These are phyloP conservation scores for Phytophthora melonis DNA, from an alignment of 352 stramenopile species.

Conservation along the genomic window DNA sequence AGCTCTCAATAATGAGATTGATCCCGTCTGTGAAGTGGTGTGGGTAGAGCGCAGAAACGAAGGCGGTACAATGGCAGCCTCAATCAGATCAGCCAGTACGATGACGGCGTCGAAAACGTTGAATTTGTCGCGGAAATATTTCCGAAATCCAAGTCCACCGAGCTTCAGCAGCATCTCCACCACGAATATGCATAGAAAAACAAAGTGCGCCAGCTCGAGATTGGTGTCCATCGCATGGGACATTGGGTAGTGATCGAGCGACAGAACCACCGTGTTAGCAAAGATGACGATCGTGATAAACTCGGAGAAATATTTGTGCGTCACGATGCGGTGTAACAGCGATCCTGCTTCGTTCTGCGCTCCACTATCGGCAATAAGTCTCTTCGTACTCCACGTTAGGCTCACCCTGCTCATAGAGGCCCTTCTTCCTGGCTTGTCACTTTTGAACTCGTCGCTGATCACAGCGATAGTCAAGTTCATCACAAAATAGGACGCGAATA, in stretches of 20 bases:
- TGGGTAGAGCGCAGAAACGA: constrained; percentile 51
- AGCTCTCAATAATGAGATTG: constrained; percentile 79
- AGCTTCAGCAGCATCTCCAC: constrained; percentile 86
- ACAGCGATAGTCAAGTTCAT: constrained; percentile 93
- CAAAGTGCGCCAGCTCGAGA: constrained; percentile 77
- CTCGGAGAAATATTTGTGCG: constrained; percentile 49
- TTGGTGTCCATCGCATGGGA: constrained; percentile 41
- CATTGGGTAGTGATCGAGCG: constrained; percentile 84
- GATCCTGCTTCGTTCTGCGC: not conserved
- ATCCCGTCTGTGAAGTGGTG: constrained; percentile 43
- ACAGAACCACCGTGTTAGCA: constrained; percentile 80
- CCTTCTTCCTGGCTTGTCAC: constrained; percentile 41
- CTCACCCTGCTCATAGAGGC: not conserved
- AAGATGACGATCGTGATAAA: constrained; percentile 75
- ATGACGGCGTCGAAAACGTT: constrained; percentile 86
- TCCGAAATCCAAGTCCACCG: constrained; percentile 60
- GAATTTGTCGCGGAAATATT: constrained; percentile 71
- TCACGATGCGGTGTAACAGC: constrained; percentile 49
- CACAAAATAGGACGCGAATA: constrained; percentile 92
- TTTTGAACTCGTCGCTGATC: constrained; percentile 88
- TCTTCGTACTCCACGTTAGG: not conserved
- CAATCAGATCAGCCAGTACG: constrained; percentile 65
- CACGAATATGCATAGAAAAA: constrained; percentile 68
- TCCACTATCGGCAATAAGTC: not conserved
- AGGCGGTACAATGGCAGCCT: constrained; percentile 61